Evolutionary conservation across 2,329 filamentous ascomycete species (phyloP).

Genomic region (Phoma sp.): DNA sequence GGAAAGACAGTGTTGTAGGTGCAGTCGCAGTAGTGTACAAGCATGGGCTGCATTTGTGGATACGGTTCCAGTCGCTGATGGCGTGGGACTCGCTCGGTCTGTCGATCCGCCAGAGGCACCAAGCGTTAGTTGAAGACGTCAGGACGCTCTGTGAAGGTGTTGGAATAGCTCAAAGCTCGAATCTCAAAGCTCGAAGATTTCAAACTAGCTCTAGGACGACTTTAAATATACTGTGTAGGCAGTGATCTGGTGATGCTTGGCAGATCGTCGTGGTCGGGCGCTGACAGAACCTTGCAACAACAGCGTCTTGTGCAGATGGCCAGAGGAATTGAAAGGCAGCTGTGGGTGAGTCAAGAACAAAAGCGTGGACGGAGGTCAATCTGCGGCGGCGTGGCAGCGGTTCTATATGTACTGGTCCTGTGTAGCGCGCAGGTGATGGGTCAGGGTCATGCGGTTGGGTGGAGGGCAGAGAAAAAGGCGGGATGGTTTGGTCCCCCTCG

Average conservation of each 20-base stretch:
- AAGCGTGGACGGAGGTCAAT: slow-evolving; percentile 1
- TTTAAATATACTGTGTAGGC: neutral
- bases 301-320: slow-evolving; percentile 25
- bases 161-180: neutral
- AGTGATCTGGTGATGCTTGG: slow-evolving; percentile 12
- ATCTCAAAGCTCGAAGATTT: neutral
- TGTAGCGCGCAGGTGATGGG: slow-evolving; percentile 33
- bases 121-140: slow-evolving; percentile 31
- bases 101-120: slow-evolving; percentile 11
- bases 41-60: slow-evolving; percentile 44
- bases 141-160: slow-evolving; percentile 23
- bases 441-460: slow-evolving; percentile 48
- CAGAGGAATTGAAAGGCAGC: slow-evolving; percentile 16
- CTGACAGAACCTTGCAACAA: slow-evolving; percentile 30
- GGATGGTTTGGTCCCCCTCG: slow-evolving; percentile 43
- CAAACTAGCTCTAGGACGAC: neutral
- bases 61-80: slow-evolving; percentile 6
- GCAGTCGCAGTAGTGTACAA: slow-evolving; percentile 50
- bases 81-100: neutral
- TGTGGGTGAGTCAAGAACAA: neutral
- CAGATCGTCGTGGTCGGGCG: slow-evolving; percentile 36
- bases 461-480: slow-evolving; percentile 35
- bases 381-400: slow-evolving; percentile 24
- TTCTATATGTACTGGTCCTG: slow-evolving; percentile 38
- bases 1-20: slow-evolving; percentile 49